A percentile compares a stretch with the other conserved stretches of the same genome.
Evolutionary conservation across 2,329 filamentous ascomycete genomes (phyloP).

Genomic region (Pseudocercospora cruenta): DNA sequence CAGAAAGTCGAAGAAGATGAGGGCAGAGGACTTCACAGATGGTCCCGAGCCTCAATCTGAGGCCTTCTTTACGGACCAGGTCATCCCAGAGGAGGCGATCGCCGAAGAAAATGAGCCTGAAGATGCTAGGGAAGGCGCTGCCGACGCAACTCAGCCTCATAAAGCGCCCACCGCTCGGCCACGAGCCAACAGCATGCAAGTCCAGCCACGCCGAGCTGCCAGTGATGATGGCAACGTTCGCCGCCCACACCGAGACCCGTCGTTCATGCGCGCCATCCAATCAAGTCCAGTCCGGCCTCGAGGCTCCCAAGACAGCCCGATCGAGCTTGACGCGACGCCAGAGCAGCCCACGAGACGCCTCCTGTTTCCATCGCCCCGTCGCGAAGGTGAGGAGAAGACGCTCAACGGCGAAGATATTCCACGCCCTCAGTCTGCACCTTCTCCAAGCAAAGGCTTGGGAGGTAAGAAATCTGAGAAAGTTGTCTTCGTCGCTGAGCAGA

Average conservation of each 20-base stretch:
- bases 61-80: conserved; percentile 37
- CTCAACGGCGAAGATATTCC: conserved; percentile 47
- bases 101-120: conserved; percentile 15
- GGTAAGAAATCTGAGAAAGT: conserved; percentile 20
- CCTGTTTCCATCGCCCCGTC: conserved; percentile 76
- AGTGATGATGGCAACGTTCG: conserved; percentile 36
- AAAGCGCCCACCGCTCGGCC: conserved; percentile 25
- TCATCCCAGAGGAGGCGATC: conserved; percentile 31
- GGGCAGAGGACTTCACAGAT: conserved; percentile 33
- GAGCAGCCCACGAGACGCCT: conserved; percentile 67
- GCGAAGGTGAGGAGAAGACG: conserved; percentile 64
- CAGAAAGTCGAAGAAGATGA: conserved; percentile 35
- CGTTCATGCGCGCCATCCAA: conserved; percentile 59
- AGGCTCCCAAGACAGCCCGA: conserved; percentile 51
- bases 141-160: conserved; percentile 2
- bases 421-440: conserved; percentile 18
- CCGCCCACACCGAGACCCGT: conserved; percentile 36
- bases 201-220: conserved; percentile 31
- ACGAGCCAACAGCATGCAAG: conserved; percentile 54
- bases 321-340: conserved; percentile 59
- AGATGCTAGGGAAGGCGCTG: conserved; percentile 9
- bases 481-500: conserved; percentile 19
- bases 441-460: conserved; percentile 11
- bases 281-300: conserved; percentile 62
- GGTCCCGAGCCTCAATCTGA: conserved; percentile 38